Evolutionary conservation across 768 basidiomycete species (phyloP).

Genomic region (Lactifluus volemus): DNA sequence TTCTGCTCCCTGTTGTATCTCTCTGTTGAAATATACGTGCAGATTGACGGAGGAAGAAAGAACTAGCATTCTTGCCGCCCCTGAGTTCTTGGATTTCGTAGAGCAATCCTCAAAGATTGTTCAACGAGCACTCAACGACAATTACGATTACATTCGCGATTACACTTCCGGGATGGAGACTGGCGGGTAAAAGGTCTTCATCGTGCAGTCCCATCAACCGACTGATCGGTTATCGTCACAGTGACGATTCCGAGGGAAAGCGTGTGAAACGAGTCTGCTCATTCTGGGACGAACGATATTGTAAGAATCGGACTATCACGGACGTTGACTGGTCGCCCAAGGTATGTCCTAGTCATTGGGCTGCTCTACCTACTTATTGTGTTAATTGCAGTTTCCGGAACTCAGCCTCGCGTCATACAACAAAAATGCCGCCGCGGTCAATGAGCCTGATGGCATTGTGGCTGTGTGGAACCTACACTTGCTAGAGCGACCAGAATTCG

Average conservation of each 20-base stretch:
- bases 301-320: constrained; percentile 90
- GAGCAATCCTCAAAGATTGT: constrained; percentile 93
- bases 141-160: constrained; percentile 94
- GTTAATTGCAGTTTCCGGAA: constrained; percentile 71
- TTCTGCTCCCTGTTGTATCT: not conserved
- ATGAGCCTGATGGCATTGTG: constrained; percentile 95
- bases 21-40: not conserved
- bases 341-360: constrained; percentile 33
- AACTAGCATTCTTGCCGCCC: constrained; percentile 69
- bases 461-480: constrained; percentile 97
- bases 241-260: constrained; percentile 86
- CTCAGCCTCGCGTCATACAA: constrained; percentile 95
- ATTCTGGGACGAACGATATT: constrained; percentile 86
- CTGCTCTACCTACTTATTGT: not conserved
- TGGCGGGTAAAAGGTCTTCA: constrained; percentile 51
- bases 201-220: not conserved
- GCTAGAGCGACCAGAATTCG: constrained; percentile 91
- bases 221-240: constrained; percentile 25
- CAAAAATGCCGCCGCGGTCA: constrained; percentile 87
- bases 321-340: constrained; percentile 98
- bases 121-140: constrained; percentile 89
- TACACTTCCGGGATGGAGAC: constrained; percentile 87
- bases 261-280: constrained; percentile 90
- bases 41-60: constrained; percentile 90
- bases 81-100: constrained; percentile 90